Evolutionary conservation across 768 basidiomycete genomes (phyloP).

Genomic region (Xerocomus spinulosus): DNA sequence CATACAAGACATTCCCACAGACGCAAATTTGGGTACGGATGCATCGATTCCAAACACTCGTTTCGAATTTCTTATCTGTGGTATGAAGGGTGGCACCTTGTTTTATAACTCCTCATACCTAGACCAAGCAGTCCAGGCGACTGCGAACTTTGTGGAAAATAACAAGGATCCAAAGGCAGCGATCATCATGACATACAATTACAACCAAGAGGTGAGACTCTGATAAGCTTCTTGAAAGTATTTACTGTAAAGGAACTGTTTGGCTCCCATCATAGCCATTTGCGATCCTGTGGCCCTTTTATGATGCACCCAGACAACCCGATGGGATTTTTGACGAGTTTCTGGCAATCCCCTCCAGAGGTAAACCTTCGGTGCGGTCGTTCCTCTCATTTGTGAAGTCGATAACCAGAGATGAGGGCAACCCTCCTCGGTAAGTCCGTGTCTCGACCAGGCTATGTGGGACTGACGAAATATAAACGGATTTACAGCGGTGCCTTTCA

Average conservation of each 20-base stretch:
- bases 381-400: constrained; percentile 17
- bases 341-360: constrained; percentile 9
- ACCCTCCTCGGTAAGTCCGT: constrained; percentile 1
- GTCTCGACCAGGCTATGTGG: neutral
- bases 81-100: constrained; percentile 45
- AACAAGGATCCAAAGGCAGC: too few species aligned
- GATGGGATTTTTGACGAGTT: constrained; percentile 26
- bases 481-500: constrained; percentile 5
- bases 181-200: too few species aligned
- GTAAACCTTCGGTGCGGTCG: constrained; percentile 7
- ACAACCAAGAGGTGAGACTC: too few species aligned
- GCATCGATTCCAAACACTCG: neutral
- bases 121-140: too few species aligned
- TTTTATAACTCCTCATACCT: neutral
- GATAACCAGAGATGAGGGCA: neutral
- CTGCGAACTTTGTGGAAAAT: too few species aligned
- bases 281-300: too few species aligned
- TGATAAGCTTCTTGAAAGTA: too few species aligned
- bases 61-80: neutral
- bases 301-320: constrained; percentile 32
- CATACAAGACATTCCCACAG: constrained; percentile 48
- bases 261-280: too few species aligned
- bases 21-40: constrained; percentile 52
- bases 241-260: too few species aligned
- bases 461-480: neutral